A percentile compares a stretch with the other conserved stretches of the same genome.
These are phyloP conservation scores for Madurella mycetomatis DNA, from an alignment of 2,329 filamentous ascomycete genomes.

Conservation along the genomic window DNA sequence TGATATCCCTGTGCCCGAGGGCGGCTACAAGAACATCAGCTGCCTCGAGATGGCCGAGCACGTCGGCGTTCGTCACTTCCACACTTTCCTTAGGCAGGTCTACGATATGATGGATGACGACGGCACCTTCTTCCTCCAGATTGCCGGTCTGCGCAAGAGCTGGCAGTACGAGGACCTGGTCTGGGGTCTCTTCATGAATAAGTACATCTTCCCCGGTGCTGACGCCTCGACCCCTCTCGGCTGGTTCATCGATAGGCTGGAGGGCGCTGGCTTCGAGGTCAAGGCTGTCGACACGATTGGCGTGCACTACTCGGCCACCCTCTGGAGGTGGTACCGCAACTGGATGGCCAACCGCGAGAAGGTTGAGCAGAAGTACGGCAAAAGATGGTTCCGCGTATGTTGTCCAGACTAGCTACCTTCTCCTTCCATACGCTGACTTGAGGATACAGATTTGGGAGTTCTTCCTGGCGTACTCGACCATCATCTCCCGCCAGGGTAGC, in stretches of 20 bases:
- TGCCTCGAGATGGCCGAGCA: conserved; percentile 99
- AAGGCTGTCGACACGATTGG: conserved; percentile 91
- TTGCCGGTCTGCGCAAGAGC: conserved; percentile 84
- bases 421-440: conserved; percentile 16
- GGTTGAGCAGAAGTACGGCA: conserved; percentile 91
- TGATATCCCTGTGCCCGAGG: conserved; percentile 76
- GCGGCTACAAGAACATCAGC: conserved; percentile 89
- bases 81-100: conserved; percentile 76
- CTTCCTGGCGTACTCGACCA: conserved; percentile 82
- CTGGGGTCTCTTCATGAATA: conserved; percentile 99
- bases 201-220: conserved; percentile 96
- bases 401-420: neutral
- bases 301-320: conserved; percentile 92
- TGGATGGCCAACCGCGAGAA: conserved; percentile 93
- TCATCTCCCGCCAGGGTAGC: conserved; percentile 75
- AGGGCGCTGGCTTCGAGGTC: conserved; percentile 83
- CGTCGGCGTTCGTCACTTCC: conserved; percentile 88
- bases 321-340: conserved; percentile 99
- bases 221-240: conserved; percentile 92
- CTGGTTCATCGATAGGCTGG: conserved; percentile 78
- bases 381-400: conserved; percentile 89
- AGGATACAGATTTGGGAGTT: conserved; percentile 74
- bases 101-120: conserved; percentile 96
- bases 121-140: conserved; percentile 92
- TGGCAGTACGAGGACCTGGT: conserved; percentile 99